Conservation (phyloP, 202 grass and related monocot genomes). For the Hordeum pubiflorum region DNA sequence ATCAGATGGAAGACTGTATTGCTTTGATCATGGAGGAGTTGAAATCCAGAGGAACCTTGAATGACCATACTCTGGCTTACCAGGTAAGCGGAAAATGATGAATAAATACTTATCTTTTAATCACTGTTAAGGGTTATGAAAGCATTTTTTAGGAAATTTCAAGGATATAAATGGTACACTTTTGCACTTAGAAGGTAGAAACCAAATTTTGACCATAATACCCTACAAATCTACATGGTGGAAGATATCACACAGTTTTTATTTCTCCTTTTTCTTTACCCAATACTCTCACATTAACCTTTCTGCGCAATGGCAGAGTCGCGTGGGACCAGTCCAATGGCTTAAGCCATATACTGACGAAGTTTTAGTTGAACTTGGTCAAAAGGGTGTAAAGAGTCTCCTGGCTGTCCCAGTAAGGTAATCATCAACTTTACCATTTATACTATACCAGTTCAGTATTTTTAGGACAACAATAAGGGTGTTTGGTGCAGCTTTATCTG, state of each 20-base stretch:
- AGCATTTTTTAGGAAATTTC: background rate
- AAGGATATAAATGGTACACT: background rate
- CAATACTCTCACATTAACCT: background rate
- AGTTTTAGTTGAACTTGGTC: slow-evolving; percentile 73
- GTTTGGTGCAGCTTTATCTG: background rate
- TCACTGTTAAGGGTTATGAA: background rate
- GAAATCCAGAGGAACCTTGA: slow-evolving; percentile 73
- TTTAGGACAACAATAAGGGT: background rate
- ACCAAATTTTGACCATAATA: background rate
- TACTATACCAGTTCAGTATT: background rate
- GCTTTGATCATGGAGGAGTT: slow-evolving; percentile 84
- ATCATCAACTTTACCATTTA: slow-evolving; percentile 2
- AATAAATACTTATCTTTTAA: slow-evolving; percentile 3
- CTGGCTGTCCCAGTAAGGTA: slow-evolving; percentile 95
- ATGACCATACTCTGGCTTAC: slow-evolving; percentile 78
- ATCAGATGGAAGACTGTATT: slow-evolving; percentile 98
- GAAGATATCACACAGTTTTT: background rate
- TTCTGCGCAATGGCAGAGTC: slow-evolving; percentile 54
- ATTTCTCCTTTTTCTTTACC: background rate
- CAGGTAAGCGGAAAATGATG: slow-evolving; percentile 40
- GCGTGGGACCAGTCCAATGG: slow-evolving; percentile 89
- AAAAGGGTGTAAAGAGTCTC: slow-evolving; percentile 80
- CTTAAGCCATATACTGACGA: slow-evolving; percentile 95
- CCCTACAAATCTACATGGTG: background rate
- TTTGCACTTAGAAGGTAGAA: background rate